A percentile compares a stretch with the other conserved stretches of the same genome.
phyloP scores from a whole-genome alignment of 352 stramenopile genomes.

The Elongisporangium undulatum region DNA sequence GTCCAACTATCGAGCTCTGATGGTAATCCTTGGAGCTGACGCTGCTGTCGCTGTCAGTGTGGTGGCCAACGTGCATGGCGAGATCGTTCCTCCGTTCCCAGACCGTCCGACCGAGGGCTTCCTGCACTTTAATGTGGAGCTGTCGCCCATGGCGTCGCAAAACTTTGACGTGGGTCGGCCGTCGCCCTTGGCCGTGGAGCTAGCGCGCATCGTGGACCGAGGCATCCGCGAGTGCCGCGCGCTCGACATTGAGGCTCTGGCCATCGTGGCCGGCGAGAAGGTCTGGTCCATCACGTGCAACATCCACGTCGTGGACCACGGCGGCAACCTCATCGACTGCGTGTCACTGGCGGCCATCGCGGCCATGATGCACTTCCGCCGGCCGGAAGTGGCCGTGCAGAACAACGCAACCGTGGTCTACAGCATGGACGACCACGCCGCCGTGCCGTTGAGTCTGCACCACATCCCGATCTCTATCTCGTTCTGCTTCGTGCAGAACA shows the following conservation, averaged over 20 bases:
- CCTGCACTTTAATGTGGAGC: constrained; percentile 79
- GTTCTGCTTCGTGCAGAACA: constrained; percentile 79
- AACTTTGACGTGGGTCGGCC: constrained; percentile 66
- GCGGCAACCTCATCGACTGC: constrained; percentile 90
- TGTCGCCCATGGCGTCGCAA: constrained; percentile 79
- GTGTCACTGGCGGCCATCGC: constrained; percentile 92
- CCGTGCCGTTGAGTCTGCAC: constrained; percentile 92
- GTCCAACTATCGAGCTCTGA: constrained; percentile 1
- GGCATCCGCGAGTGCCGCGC: constrained; percentile 89
- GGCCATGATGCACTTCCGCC: constrained; percentile 91
- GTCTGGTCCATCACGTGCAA: constrained; percentile 92
- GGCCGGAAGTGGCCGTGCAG: constrained; percentile 83
- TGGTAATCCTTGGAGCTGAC: no score
- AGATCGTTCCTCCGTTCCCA: constrained; percentile 84
- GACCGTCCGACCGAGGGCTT: constrained; percentile 86
- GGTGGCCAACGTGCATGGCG: constrained; percentile 75
- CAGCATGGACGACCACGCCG: constrained; percentile 85
- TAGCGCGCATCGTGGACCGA: constrained; percentile 89
- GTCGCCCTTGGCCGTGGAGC: constrained; percentile 52
- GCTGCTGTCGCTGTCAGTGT: constrained; percentile 28
- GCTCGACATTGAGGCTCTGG: constrained; percentile 94
- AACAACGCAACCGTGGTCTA: constrained; percentile 63
- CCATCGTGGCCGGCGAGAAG: constrained; percentile 90
- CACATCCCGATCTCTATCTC: constrained; percentile 95
- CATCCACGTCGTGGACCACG: constrained; percentile 91